A percentile compares a stretch with the other conserved stretches of the same genome.
phyloP scores from a whole-genome alignment of 306 rosid species.

The Acacia confusa region DNA sequence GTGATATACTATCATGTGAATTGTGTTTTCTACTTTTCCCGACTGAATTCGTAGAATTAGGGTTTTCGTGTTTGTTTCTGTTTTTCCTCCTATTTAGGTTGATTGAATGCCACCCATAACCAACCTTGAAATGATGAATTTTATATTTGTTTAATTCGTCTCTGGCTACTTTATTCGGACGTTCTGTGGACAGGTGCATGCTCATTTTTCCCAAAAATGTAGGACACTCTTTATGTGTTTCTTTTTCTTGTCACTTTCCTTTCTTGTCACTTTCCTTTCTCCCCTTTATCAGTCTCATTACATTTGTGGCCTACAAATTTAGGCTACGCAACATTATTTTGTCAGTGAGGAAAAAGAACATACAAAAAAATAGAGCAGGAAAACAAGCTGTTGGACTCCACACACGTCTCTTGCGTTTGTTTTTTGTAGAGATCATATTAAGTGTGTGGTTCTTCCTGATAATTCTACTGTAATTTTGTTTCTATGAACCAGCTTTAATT shows the following conservation, averaged over 20 bases:
- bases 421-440: neutral
- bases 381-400: neutral
- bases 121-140: neutral
- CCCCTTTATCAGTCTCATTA: neutral
- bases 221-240: neutral
- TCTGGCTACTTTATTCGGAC: neutral
- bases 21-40: neutral
- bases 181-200: neutral
- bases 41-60: conserved; percentile 1
- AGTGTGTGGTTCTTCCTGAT: neutral
- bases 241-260: neutral
- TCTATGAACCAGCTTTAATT: neutral
- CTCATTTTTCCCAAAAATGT: neutral
- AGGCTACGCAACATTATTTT: neutral
- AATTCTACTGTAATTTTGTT: neutral
- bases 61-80: conserved; percentile 2
- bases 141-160: neutral
- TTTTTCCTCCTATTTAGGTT: neutral
- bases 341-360: neutral
- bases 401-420: neutral
- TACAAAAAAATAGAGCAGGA: neutral
- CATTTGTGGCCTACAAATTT: neutral
- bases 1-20: neutral
- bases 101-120: neutral
- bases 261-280: neutral